Base-by-base conservation (phyloP, 257 asterid species). In the Handroanthus guayacan region DNA sequence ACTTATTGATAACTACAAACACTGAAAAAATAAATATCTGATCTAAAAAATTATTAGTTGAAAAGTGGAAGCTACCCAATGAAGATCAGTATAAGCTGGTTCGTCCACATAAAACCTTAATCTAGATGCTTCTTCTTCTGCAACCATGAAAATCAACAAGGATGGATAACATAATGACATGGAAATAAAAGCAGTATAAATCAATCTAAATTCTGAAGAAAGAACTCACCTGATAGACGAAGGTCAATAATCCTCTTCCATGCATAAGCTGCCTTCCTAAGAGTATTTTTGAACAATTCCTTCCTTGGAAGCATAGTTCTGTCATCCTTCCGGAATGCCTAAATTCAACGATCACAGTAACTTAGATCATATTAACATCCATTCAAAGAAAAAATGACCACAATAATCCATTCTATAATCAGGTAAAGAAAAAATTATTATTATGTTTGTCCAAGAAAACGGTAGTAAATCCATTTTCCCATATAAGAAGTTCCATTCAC, bases 71-170 rank as follows among this genome's bases (percentile, higher is more conserved):
- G 60, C 48, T 87, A 95, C 98, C 99, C 99, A 95, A 69, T 95
- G 99, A 89, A 95, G 99, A 84, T 95, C 99, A 56, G 97, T 93
- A 79, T 83, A 95, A 55, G 99, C 97, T 52, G 97, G 94, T 80
- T 95, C 97, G 78, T 95, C 99, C 67, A 95, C 83, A 63, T 50
- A 95, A 80, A 90, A 87, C 76, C 99, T 88, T 31, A 93, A 82
- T 65, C 44, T 82, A 54, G 89, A 60, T 62, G 98, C 99, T 86
- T 95, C 99, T 82, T 87, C 94, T 77, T 93, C 99, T 93, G 90
- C 84, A 84, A 78, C 55, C 71, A 76, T 5, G 57, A 79, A 74
- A 31, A 56, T 56, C 39, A 75, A 66, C 50, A 67, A 57, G 51
- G 64, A 62, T 54, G 18, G 55, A 76, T 45, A 12, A 70, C 66